Base-by-base conservation (phyloP, 768 basidiomycete genomes). In the Termitomyces sp. region DNA sequence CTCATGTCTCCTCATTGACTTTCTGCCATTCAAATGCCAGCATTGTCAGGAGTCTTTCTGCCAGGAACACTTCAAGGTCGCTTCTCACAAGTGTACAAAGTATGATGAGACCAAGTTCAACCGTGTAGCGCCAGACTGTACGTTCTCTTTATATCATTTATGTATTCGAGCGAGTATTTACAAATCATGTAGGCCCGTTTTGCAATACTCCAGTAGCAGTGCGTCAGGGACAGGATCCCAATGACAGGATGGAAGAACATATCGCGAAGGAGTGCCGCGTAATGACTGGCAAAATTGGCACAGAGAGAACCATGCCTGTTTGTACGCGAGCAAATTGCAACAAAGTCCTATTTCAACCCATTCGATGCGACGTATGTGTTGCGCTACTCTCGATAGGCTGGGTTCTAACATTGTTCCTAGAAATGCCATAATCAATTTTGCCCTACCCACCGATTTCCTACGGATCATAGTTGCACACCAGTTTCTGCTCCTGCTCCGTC, bases 21-120 rank as follows among this genome's bases (percentile, higher is more conserved):
- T 92, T 62, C 75, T 94, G 11, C 91, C 91, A 0, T 88, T 93
- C 78, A 88, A 86, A 70, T 94, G 91, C 68, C 85, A 89, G 50
- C 89, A 91, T 64, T 94, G 91, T 68, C 66, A 76, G 14, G 68
- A 77, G 15, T 75, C 77, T 0, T 94, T 84, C 73, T 94, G 92
- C 63, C 82, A 83, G 42, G 87, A 91, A 12, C 91, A 94, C 66
- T 93, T 86, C 73, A 80, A 79, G 59, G 87, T 86, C 12, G 73
- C 78, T 17, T 77, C 77, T 2, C 91, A 94, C 64, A 73, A 70
- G 38, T 91, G 92, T 65, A 68, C 78, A 3, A 76, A 86, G 62
- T 91, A 86, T 64, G 87, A 92, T 62, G 83, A 86, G 66, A 74
- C 71, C 61, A 84, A 84, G 66, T 78, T 82, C 59, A 83, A 94